Base-by-base conservation (phyloP, 2,329 filamentous ascomycete genomes). In the Domatiomyces globalis region DNA sequence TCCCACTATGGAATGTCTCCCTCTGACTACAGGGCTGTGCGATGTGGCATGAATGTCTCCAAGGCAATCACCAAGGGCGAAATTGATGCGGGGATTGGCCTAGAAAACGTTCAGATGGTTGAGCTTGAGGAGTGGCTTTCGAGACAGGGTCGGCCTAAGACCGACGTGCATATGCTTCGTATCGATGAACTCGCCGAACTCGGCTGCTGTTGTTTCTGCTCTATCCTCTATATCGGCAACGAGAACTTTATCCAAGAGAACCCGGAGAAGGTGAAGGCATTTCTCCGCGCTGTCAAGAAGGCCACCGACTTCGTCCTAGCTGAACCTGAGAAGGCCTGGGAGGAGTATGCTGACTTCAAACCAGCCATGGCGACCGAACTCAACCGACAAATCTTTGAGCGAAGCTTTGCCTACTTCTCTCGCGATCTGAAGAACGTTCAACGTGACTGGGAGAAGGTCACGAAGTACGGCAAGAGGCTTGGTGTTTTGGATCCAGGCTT, bases 21-120 rank as follows among this genome's bases (percentile, higher is more conserved):
- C 0, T 68, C 72, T 5, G 83, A 87, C 70, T 87, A 88, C 73
- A 85, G 81, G 1, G 83, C 84, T 36, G 75, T 88, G 6, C 82
- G 84, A 52, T 87, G 84, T 64, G 85, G 84, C 56, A 88, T 87
- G 84, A 87, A 88, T 66, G 82, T 88, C 47, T 81, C 80, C 65
- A 83, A 83, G 65, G 83, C 83, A 60, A 85, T 87, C 67, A 85
- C 84, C 66, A 73, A 76, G 53, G 83, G 83, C 58, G 74, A 75
- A 42, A 85, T 87, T 58, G 81, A 87, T 63, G 84, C 84, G 17
- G 84, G 84, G 36, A 80, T 86, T 62, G 84, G 84, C 17, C 78
- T 88, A 4, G 84, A 87, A 67, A 88, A 88, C 62, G 84, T 87
- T 5, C 84, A 88, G 67, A 87, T 87, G 84, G 84, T 87, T 44